phyloP scores from a whole-genome alignment of 163 green algal genomes.

The Scenedesmus sp. region DNA sequence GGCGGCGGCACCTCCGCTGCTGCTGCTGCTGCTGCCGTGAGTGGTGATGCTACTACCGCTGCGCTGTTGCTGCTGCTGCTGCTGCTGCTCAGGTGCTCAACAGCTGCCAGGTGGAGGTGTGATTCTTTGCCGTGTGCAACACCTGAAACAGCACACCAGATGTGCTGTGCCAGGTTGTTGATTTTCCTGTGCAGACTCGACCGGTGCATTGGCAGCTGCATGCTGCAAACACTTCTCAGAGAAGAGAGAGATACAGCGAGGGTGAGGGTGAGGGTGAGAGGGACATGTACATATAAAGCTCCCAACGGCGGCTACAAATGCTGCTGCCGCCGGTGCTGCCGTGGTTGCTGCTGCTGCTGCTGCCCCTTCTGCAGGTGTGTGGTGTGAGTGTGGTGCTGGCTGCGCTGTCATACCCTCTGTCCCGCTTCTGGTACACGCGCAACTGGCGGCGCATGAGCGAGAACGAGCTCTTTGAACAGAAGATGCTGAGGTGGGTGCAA shows the following conservation, averaged over 20 bases:
- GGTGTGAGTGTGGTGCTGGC: slow-evolving; percentile 1
- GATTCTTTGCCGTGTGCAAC: too few species aligned
- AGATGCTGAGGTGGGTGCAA: slow-evolving; percentile 56
- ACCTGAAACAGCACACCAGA: too few species aligned
- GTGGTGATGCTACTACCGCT: neutral
- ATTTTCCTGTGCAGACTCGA: too few species aligned
- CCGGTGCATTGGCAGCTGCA: too few species aligned
- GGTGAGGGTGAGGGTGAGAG: too few species aligned
- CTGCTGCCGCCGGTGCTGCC: neutral
- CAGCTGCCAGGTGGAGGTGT: too few species aligned
- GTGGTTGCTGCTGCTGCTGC: neutral
- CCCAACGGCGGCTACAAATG: too few species aligned
- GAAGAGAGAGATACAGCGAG: too few species aligned
- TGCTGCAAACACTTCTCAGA: too few species aligned
- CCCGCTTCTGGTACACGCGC: slow-evolving; percentile 40
- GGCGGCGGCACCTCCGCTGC: neutral
- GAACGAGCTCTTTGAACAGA: slow-evolving; percentile 55
- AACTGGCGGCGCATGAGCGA: slow-evolving; percentile 48
- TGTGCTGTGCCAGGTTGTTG: too few species aligned
- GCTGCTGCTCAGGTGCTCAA: neutral
- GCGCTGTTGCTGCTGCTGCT: neutral
- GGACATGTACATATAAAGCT: too few species aligned
- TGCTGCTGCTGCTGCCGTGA: neutral
- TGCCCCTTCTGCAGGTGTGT: neutral
- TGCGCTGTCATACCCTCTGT: slow-evolving; percentile 13